These are phyloP conservation scores for Solanum bulbocastanum DNA, from an alignment of 257 asterid genomes.

Conservation along the genomic window DNA sequence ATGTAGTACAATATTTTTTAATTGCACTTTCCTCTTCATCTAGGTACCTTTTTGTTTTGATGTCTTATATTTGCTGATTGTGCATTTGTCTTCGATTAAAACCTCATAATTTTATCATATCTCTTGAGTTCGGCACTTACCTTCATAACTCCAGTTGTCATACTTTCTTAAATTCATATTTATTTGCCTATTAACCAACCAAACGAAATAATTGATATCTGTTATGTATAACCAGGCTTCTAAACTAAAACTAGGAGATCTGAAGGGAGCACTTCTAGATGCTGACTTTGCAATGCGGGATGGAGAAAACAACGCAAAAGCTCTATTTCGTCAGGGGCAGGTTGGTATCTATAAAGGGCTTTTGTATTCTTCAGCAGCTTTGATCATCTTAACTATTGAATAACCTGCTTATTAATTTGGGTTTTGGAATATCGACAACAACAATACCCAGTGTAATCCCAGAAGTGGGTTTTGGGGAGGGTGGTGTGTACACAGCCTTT, in stretches of 20 bases:
- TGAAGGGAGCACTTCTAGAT: slow-evolving; percentile 84
- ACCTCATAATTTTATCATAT: not conserved
- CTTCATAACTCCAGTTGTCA: not conserved
- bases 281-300: slow-evolving; percentile 95
- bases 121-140: not conserved
- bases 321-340: slow-evolving; percentile 98
- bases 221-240: slow-evolving; percentile 48
- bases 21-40: not conserved
- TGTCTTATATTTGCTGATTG: not conserved
- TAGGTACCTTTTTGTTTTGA: not conserved
- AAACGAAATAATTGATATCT: not conserved
- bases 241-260: slow-evolving; percentile 81
- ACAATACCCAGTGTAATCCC: not conserved
- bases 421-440: not conserved
- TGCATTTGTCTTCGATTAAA: not conserved
- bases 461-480: not conserved
- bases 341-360: slow-evolving; percentile 18
- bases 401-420: not conserved
- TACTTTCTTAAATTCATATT: not conserved
- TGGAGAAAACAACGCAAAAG: slow-evolving; percentile 91
- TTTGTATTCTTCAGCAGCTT: not conserved
- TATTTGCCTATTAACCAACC: not conserved
- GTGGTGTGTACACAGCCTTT: not conserved
- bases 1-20: not conserved
- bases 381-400: not conserved